These are phyloP conservation scores for Micractinium conductrix DNA, from an alignment of 139 green algal species.

Conservation along the genomic window DNA sequence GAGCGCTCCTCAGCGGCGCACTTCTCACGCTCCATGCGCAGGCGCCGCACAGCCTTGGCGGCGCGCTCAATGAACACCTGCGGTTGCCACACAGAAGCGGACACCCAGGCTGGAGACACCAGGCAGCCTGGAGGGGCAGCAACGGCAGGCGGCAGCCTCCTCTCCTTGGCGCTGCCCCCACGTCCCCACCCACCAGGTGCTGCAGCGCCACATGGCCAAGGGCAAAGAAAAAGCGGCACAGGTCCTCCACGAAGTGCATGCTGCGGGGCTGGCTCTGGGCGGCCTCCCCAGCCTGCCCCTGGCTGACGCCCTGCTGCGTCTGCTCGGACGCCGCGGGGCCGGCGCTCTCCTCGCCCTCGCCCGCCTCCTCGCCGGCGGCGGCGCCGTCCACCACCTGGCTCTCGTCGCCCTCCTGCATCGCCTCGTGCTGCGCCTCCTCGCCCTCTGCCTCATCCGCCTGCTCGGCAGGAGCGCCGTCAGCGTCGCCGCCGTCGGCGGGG, in stretches of 20 bases:
- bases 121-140: not conserved
- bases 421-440: not conserved
- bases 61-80: slow-evolving; percentile 72
- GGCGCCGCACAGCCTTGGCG: slow-evolving; percentile 63
- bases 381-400: not conserved
- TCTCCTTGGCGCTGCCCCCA: not conserved
- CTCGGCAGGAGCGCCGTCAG: not conserved
- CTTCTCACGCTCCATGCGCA: slow-evolving; percentile 57
- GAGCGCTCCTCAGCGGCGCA: slow-evolving; percentile 44
- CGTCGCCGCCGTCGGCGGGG: not conserved
- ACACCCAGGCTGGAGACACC: too few relatives aligned
- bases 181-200: slow-evolving; percentile 67
- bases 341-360: not conserved
- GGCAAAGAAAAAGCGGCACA: slow-evolving; percentile 80
- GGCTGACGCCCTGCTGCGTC: not conserved
- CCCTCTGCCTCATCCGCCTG: not conserved
- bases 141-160: not conserved
- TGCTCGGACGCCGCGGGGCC: not conserved
- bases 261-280: too few relatives aligned
- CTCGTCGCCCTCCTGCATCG: too few relatives aligned
- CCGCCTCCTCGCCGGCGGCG: not conserved
- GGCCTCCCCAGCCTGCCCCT: too few relatives aligned
- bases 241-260: slow-evolving; percentile 29
- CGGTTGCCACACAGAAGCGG: too few relatives aligned
- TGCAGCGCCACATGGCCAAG: slow-evolving; percentile 81